Percentiles rank a stretch among this genome's conserved stretches.
phyloP scores from a whole-genome alignment of 345 rosid genomes.

The Carallia pectinifolia region DNA sequence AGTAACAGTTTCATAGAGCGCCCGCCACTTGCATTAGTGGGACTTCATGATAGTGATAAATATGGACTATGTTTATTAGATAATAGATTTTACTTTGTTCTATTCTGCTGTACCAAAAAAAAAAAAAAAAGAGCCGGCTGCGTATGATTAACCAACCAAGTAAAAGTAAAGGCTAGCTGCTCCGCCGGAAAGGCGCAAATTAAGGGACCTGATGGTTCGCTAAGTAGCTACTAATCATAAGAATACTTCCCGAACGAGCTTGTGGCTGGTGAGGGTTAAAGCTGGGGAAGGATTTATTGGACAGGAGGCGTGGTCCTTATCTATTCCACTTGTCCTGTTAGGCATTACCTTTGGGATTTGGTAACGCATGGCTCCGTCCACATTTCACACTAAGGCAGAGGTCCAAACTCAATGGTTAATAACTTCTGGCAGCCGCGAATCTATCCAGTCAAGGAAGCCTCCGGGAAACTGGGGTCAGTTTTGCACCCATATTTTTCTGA shows the following conservation, averaged over 20 bases:
- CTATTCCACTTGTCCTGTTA: not conserved
- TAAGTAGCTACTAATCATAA: too few species aligned
- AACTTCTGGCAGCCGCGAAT: not conserved
- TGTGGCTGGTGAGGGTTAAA: not conserved
- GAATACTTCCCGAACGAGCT: too few species aligned
- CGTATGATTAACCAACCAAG: not conserved
- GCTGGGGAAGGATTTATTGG: conserved; percentile 16
- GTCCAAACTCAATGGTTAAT: not conserved
- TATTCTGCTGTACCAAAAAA: too few species aligned
- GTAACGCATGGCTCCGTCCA: not conserved
- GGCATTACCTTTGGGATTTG: not conserved
- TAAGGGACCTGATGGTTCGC: too few species aligned
- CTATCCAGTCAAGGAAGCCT: not conserved
- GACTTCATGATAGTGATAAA: too few species aligned
- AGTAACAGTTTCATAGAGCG: too few species aligned
- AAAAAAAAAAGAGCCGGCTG: not conserved
- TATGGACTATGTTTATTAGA: too few species aligned
- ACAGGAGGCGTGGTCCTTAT: not conserved
- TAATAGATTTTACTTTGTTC: too few species aligned
- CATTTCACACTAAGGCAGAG: not conserved
- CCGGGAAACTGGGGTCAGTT: not conserved
- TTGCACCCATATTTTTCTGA: too few species aligned
- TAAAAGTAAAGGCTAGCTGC: not conserved
- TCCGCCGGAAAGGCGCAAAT: too few species aligned
- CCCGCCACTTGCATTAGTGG: too few species aligned